Base-by-base conservation (phyloP, 2,329 filamentous ascomycete genomes). In the Fusarium albosuccineum region DNA sequence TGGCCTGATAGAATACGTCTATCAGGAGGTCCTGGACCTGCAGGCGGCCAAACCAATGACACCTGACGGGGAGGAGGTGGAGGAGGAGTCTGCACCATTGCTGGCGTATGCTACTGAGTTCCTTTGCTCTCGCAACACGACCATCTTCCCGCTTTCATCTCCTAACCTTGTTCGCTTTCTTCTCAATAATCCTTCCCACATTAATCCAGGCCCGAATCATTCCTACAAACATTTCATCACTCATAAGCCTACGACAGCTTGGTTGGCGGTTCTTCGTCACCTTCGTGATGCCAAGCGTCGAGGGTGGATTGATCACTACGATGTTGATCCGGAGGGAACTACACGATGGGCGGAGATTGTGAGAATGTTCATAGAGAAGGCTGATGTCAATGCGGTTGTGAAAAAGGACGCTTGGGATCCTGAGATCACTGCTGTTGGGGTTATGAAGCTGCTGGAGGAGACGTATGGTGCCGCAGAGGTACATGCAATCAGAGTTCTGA, bases 101-200 rank as follows among this genome's bases (percentile, higher is more conserved):
- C 50, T 79, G 1, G 60, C 73, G 0, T 76, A 78, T 34, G 77
- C 77, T 2, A 73, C 72, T 2, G 77, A 79, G 39, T 77, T 76
- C 26, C 67, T 77, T 16, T 78, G 75, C 57, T 77, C 76, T 1
- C 71, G 77, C 9, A 73, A 75, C 41, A 75, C 74, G 44, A 77
- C 76, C 6, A 76, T 79, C 33, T 79, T 73, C 50, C 77, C 77
- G 0, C 67, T 76, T 2, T 79, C 77, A 0, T 68, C 73, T 29
- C 74, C 74, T 4, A 40, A 40, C 0, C 68, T 79, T 3, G 65
- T 79, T 16, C 40, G 46, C 8, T 65, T 65, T 29, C 69, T 78
- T 6, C 62, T 78, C 7, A 30, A n/a, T 1, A 55, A 58, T 40
- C 42, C 62, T 1, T 65, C 69, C 10, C 30, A 49, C 1, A 55